phyloP scores from a whole-genome alignment of 805 yeast genomes.

The Sugiyamaella lignohabitans region DNA sequence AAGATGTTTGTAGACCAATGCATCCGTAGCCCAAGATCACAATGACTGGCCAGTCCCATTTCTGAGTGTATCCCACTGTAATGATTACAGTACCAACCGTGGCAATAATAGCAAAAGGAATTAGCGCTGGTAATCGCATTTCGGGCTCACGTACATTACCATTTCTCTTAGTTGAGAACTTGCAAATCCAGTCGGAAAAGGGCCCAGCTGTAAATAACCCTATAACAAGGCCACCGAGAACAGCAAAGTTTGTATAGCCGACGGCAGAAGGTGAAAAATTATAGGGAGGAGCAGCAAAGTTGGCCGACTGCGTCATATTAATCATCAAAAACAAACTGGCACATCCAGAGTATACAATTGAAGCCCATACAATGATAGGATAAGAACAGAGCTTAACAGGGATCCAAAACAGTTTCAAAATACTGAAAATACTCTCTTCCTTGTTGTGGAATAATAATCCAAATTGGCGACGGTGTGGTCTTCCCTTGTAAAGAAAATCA shows the following conservation, averaged over 20 bases:
- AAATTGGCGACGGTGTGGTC: slow-evolving; percentile 5
- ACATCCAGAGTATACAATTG: slow-evolving; percentile 7
- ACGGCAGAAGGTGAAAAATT: slow-evolving; percentile 6
- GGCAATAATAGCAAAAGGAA: slow-evolving; percentile 1
- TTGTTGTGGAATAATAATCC: not conserved
- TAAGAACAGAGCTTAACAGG: slow-evolving; percentile 4
- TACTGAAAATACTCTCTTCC: not conserved
- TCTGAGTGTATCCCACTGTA: slow-evolving; percentile 1
- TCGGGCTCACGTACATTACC: slow-evolving; percentile 9
- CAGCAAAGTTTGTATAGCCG: slow-evolving; percentile 10
- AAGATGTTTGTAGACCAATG: slow-evolving; percentile 5
- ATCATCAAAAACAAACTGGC: slow-evolving; percentile 1
- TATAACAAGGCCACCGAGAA: slow-evolving; percentile 5
- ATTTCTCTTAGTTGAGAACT: slow-evolving; percentile 3
- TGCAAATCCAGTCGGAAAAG: slow-evolving; percentile 6
- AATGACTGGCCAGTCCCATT: slow-evolving; percentile 9
- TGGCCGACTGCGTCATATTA: slow-evolving; percentile 6
- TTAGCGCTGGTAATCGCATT: slow-evolving; percentile 9
- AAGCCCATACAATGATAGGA: slow-evolving; percentile 10
- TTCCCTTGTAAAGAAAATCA: slow-evolving; percentile 3
- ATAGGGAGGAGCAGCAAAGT: slow-evolving; percentile 6
- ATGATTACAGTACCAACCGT: slow-evolving; percentile 4
- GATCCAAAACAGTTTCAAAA: slow-evolving; percentile 5
- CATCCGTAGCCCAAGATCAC: slow-evolving; percentile 8
- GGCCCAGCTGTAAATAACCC: slow-evolving; percentile 10